These are phyloP conservation scores for Ustilago cynodontis DNA, from an alignment of 1,284 basidiomycete genomes.

Conservation along the genomic window DNA sequence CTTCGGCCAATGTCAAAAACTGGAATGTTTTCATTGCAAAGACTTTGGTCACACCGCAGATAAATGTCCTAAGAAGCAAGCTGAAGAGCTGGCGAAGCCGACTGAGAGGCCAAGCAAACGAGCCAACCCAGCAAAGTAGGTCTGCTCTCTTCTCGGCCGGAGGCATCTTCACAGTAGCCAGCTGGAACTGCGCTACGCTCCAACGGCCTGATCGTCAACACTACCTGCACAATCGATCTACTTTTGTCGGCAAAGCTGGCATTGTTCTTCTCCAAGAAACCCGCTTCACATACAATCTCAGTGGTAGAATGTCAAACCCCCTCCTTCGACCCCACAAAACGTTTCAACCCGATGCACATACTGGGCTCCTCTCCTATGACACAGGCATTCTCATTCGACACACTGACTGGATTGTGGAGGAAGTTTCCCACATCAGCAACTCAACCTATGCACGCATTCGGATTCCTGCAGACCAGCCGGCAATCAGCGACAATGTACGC, in stretches of 20 bases:
- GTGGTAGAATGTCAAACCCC: neutral
- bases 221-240: conserved; percentile 5
- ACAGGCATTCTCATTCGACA: conserved; percentile 8
- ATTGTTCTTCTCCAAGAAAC: conserved; percentile 10
- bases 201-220: neutral
- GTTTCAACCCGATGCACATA: neutral
- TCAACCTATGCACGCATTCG: conserved; percentile 1
- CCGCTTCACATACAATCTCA: neutral
- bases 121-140: neutral
- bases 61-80: conserved; percentile 2
- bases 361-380: conserved; percentile 2
- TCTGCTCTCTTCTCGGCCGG: neutral
- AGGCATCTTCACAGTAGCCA: conserved; percentile 4
- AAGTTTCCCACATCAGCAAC: neutral
- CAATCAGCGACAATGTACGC: conserved; percentile 5
- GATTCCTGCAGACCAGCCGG: neutral
- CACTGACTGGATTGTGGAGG: conserved; percentile 8
- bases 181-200: conserved; percentile 12
- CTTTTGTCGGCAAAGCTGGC: conserved; percentile 4
- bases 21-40: conserved; percentile 11
- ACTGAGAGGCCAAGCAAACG: neutral
- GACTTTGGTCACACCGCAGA: neutral
- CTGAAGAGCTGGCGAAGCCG: neutral
- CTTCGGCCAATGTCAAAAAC: neutral
- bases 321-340: conserved; percentile 4